Percentiles rank a stretch among this genome's conserved stretches.
phyloP scores from a whole-genome alignment of 345 rosid species.

The Murraya koenigii region DNA sequence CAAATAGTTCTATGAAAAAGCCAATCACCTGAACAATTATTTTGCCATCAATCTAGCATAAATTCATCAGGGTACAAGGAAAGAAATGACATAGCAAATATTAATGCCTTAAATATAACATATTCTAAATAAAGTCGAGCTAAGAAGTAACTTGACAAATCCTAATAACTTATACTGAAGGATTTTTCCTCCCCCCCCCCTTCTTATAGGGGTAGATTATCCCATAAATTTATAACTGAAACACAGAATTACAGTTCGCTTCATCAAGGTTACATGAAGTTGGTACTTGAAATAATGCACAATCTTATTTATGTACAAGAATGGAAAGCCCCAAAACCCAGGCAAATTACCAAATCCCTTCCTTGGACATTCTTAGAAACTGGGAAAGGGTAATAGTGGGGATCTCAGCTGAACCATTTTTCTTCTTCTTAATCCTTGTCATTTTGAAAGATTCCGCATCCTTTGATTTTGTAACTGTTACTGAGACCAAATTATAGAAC shows the following conservation, averaged over 20 bases:
- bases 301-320: constrained; percentile 23
- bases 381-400: constrained; percentile 58
- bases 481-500: constrained; percentile 83
- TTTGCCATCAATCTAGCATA: not conserved
- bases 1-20: not conserved
- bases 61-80: not conserved
- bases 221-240: no score
- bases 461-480: constrained; percentile 51
- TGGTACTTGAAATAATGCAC: not conserved
- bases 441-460: constrained; percentile 44
- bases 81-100: not conserved
- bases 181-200: no score
- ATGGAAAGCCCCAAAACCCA: not conserved
- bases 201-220: no score
- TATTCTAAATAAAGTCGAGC: not conserved
- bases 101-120: not conserved
- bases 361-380: constrained; percentile 82
- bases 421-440: constrained; percentile 69
- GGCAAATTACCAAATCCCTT: constrained; percentile 67
- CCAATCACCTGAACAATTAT: not conserved
- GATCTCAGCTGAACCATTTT: constrained; percentile 35
- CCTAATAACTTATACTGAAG: constrained; percentile 5
- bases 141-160: not conserved
- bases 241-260: not conserved
- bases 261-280: constrained; percentile 14